These are phyloP conservation scores for Ophiostoma angusticollis DNA, from an alignment of 2,329 filamentous ascomycete species.

Conservation along the genomic window DNA sequence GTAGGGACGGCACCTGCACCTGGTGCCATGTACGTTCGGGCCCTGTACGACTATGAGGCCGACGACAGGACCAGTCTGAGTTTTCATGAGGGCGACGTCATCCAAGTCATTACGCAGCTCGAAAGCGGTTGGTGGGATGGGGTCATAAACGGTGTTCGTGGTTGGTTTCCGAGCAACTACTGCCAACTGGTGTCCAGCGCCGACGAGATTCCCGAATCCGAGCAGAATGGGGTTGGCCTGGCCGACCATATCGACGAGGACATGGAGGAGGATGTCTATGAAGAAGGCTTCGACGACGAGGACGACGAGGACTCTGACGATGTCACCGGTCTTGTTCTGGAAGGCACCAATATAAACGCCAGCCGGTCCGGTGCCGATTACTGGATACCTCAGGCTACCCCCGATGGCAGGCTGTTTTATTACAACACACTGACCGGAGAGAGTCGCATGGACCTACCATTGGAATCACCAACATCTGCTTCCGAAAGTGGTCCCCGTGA, in stretches of 20 bases:
- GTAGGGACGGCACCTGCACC: slow-evolving; percentile 43
- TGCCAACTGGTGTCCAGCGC: slow-evolving; percentile 73
- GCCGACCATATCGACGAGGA: slow-evolving; percentile 48
- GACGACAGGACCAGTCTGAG: slow-evolving; percentile 94
- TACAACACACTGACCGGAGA: slow-evolving; percentile 97
- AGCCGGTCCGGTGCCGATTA: slow-evolving; percentile 84
- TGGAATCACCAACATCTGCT: slow-evolving; percentile 73
- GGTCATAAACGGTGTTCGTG: slow-evolving; percentile 88
- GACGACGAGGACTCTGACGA: slow-evolving; percentile 39
- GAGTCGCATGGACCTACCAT: slow-evolving; percentile 83
- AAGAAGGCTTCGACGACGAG: slow-evolving; percentile 54
- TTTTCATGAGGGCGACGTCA: slow-evolving; percentile 93
- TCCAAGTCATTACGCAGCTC: slow-evolving; percentile 94
- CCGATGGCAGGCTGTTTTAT: slow-evolving; percentile 87
- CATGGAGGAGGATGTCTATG: slow-evolving; percentile 54
- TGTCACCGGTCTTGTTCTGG: slow-evolving; percentile 47
- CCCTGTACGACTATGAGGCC: slow-evolving; percentile 94
- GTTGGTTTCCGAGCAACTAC: slow-evolving; percentile 99
- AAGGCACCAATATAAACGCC: slow-evolving; percentile 43
- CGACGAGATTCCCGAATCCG: slow-evolving; percentile 55
- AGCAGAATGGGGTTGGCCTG: slow-evolving; percentile 39
- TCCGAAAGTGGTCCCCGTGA: slow-evolving; percentile 79
- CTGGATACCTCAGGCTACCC: slow-evolving; percentile 95
- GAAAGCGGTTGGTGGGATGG: slow-evolving; percentile 99
- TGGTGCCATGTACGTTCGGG: slow-evolving; percentile 78